phyloP scores from a whole-genome alignment of 495 filamentous ascomycete genomes.

The Staphylotrichum tortipilum region DNA sequence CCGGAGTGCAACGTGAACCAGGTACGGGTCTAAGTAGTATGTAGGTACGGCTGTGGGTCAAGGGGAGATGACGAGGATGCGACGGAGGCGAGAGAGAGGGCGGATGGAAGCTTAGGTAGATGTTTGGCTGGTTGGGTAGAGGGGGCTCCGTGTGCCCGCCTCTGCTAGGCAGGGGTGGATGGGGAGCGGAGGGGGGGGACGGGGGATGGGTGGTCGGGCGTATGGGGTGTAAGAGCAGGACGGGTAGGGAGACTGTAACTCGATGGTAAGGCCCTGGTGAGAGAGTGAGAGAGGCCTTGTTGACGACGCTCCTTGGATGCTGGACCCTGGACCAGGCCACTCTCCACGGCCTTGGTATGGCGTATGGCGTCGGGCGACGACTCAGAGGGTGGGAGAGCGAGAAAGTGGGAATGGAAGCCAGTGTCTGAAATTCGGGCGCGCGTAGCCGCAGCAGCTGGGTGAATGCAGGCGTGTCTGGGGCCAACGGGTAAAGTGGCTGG shows the following conservation, averaged over 20 bases:
- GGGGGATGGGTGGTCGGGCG: too few species aligned
- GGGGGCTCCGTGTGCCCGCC: neutral
- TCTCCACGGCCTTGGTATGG: too few species aligned
- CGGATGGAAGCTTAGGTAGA: neutral
- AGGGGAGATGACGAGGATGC: neutral
- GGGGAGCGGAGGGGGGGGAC: too few species aligned
- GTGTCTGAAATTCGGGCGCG: slow-evolving; percentile 24
- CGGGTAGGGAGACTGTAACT: too few species aligned
- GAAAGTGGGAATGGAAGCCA: too few species aligned
- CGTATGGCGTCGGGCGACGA: too few species aligned
- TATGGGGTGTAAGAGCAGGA: neutral
- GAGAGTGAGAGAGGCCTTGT: neutral
- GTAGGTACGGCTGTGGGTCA: neutral
- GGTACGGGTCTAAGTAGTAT: neutral
- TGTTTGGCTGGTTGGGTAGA: too few species aligned
- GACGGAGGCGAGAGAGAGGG: neutral
- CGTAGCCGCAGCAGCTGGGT: slow-evolving; percentile 29
- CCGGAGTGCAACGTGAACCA: neutral
- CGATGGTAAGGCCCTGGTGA: too few species aligned
- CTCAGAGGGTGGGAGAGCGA: too few species aligned
- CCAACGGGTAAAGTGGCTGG: slow-evolving; percentile 28
- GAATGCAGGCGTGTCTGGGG: slow-evolving; percentile 29
- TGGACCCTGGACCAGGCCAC: too few species aligned
- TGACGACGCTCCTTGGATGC: neutral
- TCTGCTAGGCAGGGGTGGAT: neutral